These are phyloP conservation scores for Quercus ilex DNA, from an alignment of 306 rosid genomes.

Conservation along the genomic window DNA sequence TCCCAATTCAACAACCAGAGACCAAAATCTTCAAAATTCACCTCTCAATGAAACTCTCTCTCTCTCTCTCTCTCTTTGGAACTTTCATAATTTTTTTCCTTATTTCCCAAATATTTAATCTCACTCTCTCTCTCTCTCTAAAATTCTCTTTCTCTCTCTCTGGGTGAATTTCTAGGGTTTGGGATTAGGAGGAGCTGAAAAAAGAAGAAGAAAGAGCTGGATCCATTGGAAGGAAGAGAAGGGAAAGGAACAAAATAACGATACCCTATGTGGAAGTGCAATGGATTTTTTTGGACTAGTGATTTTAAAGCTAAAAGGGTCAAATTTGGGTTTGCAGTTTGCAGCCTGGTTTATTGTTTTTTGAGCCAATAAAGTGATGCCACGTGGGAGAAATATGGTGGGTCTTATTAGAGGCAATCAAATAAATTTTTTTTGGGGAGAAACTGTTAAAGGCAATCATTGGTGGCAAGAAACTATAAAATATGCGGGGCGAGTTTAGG, in stretches of 20 bases:
- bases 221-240: not conserved
- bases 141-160: not conserved
- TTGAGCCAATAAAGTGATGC: not conserved
- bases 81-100: no score
- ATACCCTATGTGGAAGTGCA: not conserved
- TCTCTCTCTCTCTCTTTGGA: not conserved
- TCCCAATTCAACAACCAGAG: not conserved
- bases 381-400: not conserved
- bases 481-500: no score
- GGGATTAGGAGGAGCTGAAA: constrained; percentile 12
- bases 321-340: not conserved
- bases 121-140: not conserved
- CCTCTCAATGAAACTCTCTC: not conserved
- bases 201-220: not conserved
- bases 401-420: not conserved
- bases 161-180: constrained; percentile 15
- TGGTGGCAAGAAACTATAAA: not conserved
- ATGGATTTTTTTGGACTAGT: no score
- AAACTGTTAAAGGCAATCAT: not conserved
- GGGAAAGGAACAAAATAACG: not conserved
- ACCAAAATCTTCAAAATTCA: not conserved
- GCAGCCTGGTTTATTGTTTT: no score
- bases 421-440: no score
- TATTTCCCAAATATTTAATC: not conserved
- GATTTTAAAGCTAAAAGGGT: not conserved